A percentile compares a stretch with the other conserved stretches of the same genome.
Evolutionary conservation across 305 asterid species (phyloP).

Genomic region (Solanum hybrid): DNA sequence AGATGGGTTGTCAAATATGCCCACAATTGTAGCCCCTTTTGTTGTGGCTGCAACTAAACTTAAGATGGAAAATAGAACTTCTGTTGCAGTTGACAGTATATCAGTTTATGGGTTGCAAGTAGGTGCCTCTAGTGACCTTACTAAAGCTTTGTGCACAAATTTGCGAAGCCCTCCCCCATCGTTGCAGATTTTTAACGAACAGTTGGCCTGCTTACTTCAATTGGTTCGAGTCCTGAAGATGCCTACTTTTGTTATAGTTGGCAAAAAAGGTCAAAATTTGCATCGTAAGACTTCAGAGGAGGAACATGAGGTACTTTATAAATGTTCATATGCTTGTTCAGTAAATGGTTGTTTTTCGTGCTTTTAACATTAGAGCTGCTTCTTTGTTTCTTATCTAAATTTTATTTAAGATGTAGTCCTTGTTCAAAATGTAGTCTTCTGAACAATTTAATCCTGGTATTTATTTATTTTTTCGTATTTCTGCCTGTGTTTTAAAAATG

Average conservation of each 20-base stretch:
- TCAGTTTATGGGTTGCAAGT: conserved; percentile 48
- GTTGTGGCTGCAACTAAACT: conserved; percentile 52
- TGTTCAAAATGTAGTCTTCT: neutral
- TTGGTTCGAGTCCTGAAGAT: conserved; percentile 44
- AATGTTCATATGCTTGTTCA: conserved; percentile 2
- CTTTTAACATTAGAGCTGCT: neutral
- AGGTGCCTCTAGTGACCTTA: conserved; percentile 44
- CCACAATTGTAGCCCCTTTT: conserved; percentile 58
- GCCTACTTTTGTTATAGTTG: conserved; percentile 53
- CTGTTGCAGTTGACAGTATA: conserved; percentile 20
- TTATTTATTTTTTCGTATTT: neutral
- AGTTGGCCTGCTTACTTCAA: conserved; percentile 56
- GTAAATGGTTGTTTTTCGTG: neutral
- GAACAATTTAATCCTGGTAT: neutral
- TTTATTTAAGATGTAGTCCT: neutral
- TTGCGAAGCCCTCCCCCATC: conserved; percentile 32
- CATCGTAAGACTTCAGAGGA: conserved; percentile 27
- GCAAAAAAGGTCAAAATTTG: conserved; percentile 28
- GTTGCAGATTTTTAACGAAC: conserved; percentile 55
- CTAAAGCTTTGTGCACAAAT: conserved; percentile 37
- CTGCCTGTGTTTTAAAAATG: neutral
- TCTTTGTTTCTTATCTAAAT: neutral
- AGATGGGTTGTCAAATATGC: conserved; percentile 31
- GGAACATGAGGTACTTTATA: conserved; percentile 48
- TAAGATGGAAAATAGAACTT: conserved; percentile 37